phyloP scores from a whole-genome alignment of 768 basidiomycete genomes.

The Calvatia gigantea region DNA sequence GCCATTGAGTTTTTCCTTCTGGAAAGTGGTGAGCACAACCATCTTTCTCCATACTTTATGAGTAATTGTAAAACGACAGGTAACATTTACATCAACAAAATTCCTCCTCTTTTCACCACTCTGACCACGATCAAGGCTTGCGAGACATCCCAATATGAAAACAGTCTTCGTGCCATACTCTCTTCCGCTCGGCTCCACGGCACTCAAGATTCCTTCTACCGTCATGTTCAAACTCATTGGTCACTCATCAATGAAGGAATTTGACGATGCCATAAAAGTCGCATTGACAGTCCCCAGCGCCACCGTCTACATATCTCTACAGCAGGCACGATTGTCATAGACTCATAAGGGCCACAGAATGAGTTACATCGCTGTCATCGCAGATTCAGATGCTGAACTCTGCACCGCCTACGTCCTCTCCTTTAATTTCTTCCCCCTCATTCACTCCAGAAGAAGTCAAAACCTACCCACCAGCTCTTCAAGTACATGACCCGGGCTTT shows the following conservation, averaged over 20 bases:
- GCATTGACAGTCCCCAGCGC: slow-evolving; percentile 75
- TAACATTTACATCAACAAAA: slow-evolving; percentile 85
- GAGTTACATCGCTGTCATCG: slow-evolving; percentile 96
- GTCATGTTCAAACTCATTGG: slow-evolving; percentile 97
- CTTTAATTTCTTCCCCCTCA: slow-evolving; percentile 61
- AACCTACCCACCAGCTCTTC: slow-evolving; percentile 45
- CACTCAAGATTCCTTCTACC: slow-evolving; percentile 80
- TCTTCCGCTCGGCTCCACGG: slow-evolving; percentile 88
- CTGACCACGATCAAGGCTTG: slow-evolving; percentile 99
- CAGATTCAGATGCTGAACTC: slow-evolving; percentile 73
- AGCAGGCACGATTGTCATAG: slow-evolving; percentile 91
- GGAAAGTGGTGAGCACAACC: slow-evolving; percentile 64
- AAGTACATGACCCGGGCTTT: slow-evolving; percentile 43
- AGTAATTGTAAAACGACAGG: slow-evolving; percentile 41
- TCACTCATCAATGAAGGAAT: slow-evolving; percentile 60
- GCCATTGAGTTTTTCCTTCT: slow-evolving; percentile 98
- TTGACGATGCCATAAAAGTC: slow-evolving; percentile 47
- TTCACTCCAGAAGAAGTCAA: slow-evolving; percentile 45
- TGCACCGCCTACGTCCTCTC: slow-evolving; percentile 66
- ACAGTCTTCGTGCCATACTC: slow-evolving; percentile 94
- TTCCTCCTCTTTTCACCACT: slow-evolving; percentile 97
- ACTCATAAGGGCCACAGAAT: slow-evolving; percentile 93
- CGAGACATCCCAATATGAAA: slow-evolving; percentile 94
- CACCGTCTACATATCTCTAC: slow-evolving; percentile 83
- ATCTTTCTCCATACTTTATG: background rate